Evolutionary conservation across 2,329 filamentous ascomycete genomes (phyloP).

Genomic region (Venturia asperata): DNA sequence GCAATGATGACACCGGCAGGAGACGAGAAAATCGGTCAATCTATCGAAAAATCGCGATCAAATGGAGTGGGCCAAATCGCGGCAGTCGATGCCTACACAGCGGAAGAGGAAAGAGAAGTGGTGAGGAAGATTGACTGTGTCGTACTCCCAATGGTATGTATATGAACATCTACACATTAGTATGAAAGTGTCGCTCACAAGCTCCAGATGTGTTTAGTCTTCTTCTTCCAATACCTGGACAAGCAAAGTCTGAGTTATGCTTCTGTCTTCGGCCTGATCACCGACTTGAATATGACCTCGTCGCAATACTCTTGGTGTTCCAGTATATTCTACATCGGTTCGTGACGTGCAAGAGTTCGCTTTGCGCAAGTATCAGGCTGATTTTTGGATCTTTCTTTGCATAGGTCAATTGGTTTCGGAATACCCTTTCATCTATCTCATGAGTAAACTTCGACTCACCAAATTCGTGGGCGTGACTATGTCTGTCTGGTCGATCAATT

Average conservation of each 20-base stretch:
- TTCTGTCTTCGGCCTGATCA: constrained; percentile 41
- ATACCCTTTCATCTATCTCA: constrained; percentile 46
- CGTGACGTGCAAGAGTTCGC: constrained; percentile 23
- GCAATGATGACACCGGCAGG: neutral
- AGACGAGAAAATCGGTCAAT: neutral
- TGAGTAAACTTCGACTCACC: constrained; percentile 44
- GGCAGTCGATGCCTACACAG: neutral
- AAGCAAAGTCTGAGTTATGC: constrained; percentile 47
- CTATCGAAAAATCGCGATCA: neutral
- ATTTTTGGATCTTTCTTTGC: neutral
- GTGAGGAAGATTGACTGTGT: neutral
- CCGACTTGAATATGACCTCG: constrained; percentile 40
- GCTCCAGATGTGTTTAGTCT: constrained; percentile 20
- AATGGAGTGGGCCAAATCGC: neutral
- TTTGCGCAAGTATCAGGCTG: neutral
- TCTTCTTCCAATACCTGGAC: constrained; percentile 35
- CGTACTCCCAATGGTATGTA: neutral
- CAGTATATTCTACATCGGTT: constrained; percentile 41
- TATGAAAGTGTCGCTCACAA: neutral
- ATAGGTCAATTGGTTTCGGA: constrained; percentile 31
- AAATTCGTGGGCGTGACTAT: constrained; percentile 45
- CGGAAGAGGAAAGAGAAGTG: neutral
- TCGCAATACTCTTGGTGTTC: constrained; percentile 45
- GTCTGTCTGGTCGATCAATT: constrained; percentile 11
- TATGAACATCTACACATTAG: neutral